Conservation (phyloP, 1,139 yeast species). For the Zygoascus hellenicus region DNA sequence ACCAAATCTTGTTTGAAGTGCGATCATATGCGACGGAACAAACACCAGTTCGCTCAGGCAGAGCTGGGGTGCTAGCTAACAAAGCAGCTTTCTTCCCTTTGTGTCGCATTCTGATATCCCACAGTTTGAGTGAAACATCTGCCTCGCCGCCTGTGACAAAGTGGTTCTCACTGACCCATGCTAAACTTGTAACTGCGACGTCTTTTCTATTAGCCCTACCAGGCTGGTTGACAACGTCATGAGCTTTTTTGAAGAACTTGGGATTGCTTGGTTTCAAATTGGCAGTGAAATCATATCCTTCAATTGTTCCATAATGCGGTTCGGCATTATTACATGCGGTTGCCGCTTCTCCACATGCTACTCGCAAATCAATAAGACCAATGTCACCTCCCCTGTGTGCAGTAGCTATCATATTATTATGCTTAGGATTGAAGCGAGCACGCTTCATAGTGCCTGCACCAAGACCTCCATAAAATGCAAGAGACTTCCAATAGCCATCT, state of each 20-base stretch:
- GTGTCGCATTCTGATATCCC: slow-evolving; percentile 23
- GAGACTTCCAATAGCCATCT: not conserved
- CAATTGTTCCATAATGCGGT: not conserved
- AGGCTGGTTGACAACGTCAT: slow-evolving; percentile 10
- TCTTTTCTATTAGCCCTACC: slow-evolving; percentile 11
- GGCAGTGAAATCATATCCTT: slow-evolving; percentile 1
- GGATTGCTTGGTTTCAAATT: not conserved
- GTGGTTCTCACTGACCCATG: slow-evolving; percentile 18
- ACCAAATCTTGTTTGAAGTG: slow-evolving; percentile 20
- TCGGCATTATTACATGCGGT: not conserved
- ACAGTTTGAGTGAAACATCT: slow-evolving; percentile 21
- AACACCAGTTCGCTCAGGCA: slow-evolving; percentile 13
- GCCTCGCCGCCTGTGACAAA: slow-evolving; percentile 21
- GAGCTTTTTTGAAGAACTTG: slow-evolving; percentile 5
- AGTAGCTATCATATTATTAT: slow-evolving; percentile 9
- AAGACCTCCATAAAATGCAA: not conserved
- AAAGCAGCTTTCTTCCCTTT: not conserved
- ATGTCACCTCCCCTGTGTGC: slow-evolving; percentile 16
- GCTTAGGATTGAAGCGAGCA: slow-evolving; percentile 13
- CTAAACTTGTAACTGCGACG: slow-evolving; percentile 20
- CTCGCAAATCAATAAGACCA: slow-evolving; percentile 13
- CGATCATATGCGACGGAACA: slow-evolving; percentile 22
- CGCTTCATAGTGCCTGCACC: slow-evolving; percentile 13
- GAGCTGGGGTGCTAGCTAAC: not conserved
- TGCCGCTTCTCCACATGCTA: not conserved